These are phyloP conservation scores for Phaeomoniella chlamydospora DNA, from an alignment of 2,329 filamentous ascomycete species.

Conservation along the genomic window DNA sequence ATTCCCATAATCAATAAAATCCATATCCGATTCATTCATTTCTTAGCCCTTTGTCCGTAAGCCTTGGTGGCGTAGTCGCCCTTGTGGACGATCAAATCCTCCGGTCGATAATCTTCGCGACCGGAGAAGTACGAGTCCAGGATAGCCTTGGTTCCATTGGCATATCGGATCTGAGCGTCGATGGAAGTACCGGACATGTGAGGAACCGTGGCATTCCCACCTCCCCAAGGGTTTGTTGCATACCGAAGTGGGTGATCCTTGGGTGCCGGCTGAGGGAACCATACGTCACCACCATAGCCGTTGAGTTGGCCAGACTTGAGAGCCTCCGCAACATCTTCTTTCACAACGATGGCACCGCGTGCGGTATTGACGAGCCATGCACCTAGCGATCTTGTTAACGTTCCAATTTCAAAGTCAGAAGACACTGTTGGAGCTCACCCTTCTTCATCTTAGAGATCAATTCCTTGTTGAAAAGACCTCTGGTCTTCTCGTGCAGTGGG, in stretches of 20 bases:
- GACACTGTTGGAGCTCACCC: constrained; percentile 34
- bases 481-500: constrained; percentile 95
- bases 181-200: constrained; percentile 99
- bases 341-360: constrained; percentile 96
- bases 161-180: constrained; percentile 89
- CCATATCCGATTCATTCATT: no score
- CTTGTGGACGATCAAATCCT: constrained; percentile 81
- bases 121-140: constrained; percentile 82
- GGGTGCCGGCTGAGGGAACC: constrained; percentile 96
- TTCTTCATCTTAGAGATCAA: constrained; percentile 98
- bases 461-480: constrained; percentile 96
- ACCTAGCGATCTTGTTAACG: constrained; percentile 33
- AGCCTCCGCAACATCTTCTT: constrained; percentile 93
- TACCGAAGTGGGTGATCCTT: constrained; percentile 84
- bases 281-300: constrained; percentile 40
- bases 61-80: constrained; percentile 94
- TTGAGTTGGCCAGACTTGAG: constrained; percentile 69
- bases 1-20: no score
- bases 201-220: constrained; percentile 96
- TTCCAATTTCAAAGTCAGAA: background rate
- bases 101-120: constrained; percentile 69
- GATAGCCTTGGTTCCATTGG: constrained; percentile 76
- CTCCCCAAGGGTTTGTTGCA: constrained; percentile 87
- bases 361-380: constrained; percentile 98
- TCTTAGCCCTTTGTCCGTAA: constrained; percentile 78